Percentiles rank a stretch among this genome's conserved stretches.
These are phyloP conservation scores for Juglanconis oblonga DNA, from an alignment of 2,329 filamentous ascomycete species.

Conservation along the genomic window DNA sequence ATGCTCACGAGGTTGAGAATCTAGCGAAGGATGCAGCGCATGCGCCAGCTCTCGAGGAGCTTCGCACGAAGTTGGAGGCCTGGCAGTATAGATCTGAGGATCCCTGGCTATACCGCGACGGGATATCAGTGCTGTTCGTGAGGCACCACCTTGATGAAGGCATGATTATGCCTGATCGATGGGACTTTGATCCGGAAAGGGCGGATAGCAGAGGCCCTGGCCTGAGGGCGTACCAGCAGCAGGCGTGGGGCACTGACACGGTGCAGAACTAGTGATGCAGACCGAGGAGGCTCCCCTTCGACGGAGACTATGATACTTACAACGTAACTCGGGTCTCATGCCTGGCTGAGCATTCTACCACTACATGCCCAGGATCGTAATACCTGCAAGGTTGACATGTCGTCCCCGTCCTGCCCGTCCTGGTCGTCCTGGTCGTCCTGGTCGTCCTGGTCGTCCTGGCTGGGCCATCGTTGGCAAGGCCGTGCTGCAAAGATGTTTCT, in stretches of 20 bases:
- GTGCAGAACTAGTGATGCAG: neutral
- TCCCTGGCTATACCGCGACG: slow-evolving; percentile 28
- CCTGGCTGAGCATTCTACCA: too few species aligned
- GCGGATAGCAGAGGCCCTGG: neutral
- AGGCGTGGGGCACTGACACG: neutral
- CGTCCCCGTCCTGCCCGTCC: too few species aligned
- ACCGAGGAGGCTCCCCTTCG: neutral
- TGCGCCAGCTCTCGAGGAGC: slow-evolving; percentile 26
- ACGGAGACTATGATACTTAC: too few species aligned
- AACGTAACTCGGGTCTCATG: too few species aligned
- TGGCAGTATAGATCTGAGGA: slow-evolving; percentile 29
- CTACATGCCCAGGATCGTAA: too few species aligned
- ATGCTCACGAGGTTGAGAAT: slow-evolving; percentile 44
- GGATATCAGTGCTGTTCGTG: slow-evolving; percentile 22
- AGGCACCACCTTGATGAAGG: slow-evolving; percentile 22
- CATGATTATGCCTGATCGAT: slow-evolving; percentile 27
- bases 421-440: too few species aligned
- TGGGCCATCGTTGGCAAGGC: too few species aligned
- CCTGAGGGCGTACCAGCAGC: neutral
- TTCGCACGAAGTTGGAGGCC: slow-evolving; percentile 27
- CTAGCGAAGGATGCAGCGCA: slow-evolving; percentile 34
- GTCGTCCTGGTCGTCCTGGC: too few species aligned
- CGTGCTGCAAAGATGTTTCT: too few species aligned
- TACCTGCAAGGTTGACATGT: too few species aligned
- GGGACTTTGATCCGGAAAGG: slow-evolving; percentile 25